Evolutionary conservation across 257 asterid genomes (phyloP), one percentile per base, ranked within the genome.

Genomic region (Handroanthus guayacan): DNA sequence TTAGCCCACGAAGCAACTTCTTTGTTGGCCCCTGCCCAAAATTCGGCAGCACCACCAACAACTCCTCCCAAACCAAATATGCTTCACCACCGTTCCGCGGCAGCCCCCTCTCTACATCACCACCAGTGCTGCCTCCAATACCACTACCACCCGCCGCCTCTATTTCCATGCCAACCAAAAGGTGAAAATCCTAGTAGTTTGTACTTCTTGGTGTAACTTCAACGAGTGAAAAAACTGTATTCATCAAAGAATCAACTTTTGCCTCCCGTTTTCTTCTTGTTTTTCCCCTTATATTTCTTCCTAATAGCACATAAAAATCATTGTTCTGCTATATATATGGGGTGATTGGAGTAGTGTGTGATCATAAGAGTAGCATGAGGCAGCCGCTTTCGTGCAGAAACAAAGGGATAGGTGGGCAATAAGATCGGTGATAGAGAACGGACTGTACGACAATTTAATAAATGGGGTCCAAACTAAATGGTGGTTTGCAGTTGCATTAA

Each of bases 11-110:
- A 37, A 91, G 86, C 88, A 91, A 71, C 75, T 83, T 89, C 82
- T 81, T 89, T 1, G 90, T 83, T 0, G 89, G 82, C 48, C 92
- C 92, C 6, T 86, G 85, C 1, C 97, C 92, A 37, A 87, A 87
- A 70, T 87, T 91, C 0, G 95, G 95, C 1, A 91, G 81, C 78
- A 91, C 87, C 75, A 84, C 95, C 55, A 81, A 80, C 62, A 91
- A 38, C 14, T 91, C 95, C 70, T 91, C 86, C 97, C 95, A 91
- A 1, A 83, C 90, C 75, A 91, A 81, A 71, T 84, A 89, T 2
- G 92, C 97, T 11, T 58, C 91, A 4, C 94, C 92, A 11, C 75
- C 76, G 4, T 37, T 41, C 55, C 62, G 76, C 83, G 48, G 81
- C 20, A 34, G 72, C 48, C 86, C 90, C 67, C 17, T 76, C 78